Base-by-base conservation (phyloP, 371 early-diverging fungal species). In the Rhizopus stolonifer region DNA sequence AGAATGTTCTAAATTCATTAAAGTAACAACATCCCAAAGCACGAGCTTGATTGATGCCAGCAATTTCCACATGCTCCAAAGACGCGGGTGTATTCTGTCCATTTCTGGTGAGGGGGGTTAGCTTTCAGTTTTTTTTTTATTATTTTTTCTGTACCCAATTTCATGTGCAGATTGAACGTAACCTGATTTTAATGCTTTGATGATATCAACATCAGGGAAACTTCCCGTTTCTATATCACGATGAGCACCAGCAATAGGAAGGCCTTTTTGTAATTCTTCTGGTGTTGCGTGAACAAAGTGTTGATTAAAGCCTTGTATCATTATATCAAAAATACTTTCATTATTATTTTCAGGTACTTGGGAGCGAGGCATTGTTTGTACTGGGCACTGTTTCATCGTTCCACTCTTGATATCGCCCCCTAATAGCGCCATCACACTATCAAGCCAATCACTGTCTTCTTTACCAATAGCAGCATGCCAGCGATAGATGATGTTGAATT, bases 401-500 rank as follows among this genome's bases (percentile, higher is more conserved):
- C 22, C 22, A 8, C 19, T 42, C 19, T 3, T 9, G 7, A 18
- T 7, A 10, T 21, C 22, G 19, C 9, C 7, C 13, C 36, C 57
- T 49, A 69, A 53, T 0, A 66, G 11, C 1, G 15, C 3, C 67
- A 72, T 72, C 15, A 72, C 60, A 5, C 64, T 10, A 11, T 54
- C 46, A 1, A 77, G 8, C 80, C 76, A 79, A 8, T 54, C 51
- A 0, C 56, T 34, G 40, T 81, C 81, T 23, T 76, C 52, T 46
- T 73, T 43, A 18, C 77, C 72, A 39, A 80, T 57, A 15, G 69
- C 77, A 11, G 67, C 58, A 39, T 81, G 82, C 82, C 80, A 81
- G 19, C 80, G 66, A 39, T 81, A 81, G 14, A 78, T 56, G 4
- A 55, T 49, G 36, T 74, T 75, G 52, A 81, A 81, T 29, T 81